phyloP scores from a whole-genome alignment of 352 stramenopile genomes.

The Pythium aphanidermatum region DNA sequence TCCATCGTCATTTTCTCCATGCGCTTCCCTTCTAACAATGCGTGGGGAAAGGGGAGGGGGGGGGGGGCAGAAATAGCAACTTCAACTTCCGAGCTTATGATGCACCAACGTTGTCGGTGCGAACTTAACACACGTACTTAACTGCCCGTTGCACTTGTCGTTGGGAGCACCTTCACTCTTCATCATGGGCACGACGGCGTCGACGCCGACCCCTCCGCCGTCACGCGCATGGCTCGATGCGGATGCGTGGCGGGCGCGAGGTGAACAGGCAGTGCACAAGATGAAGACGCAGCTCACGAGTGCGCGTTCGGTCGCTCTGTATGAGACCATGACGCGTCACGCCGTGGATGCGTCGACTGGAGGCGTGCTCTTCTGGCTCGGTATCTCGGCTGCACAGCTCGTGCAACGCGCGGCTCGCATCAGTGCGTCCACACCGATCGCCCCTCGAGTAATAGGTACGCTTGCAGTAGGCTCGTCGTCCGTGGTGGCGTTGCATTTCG shows the following conservation, averaged over 20 bases:
- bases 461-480: constrained; percentile 26
- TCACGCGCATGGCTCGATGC: background rate
- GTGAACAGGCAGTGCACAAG: background rate
- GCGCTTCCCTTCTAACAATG: background rate
- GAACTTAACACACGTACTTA: no score
- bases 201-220: constrained; percentile 3
- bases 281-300: constrained; percentile 15
- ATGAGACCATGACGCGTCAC: constrained; percentile 15
- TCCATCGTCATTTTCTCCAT: background rate
- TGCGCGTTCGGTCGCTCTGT: constrained; percentile 15
- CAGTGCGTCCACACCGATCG: constrained; percentile 20
- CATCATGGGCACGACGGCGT: constrained; percentile 6
- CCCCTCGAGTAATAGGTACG: constrained; percentile 17
- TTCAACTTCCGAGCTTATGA: background rate
- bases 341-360: constrained; percentile 23
- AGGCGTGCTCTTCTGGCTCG: constrained; percentile 27
- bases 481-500: constrained; percentile 21
- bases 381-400: constrained; percentile 24
- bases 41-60: background rate
- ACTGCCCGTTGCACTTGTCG: no score
- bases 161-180: no score
- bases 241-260: constrained; percentile 1
- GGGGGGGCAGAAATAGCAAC: background rate
- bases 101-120: background rate
- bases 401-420: constrained; percentile 17